Evolutionary conservation across 1,284 basidiomycete genomes (phyloP), one percentile per base, ranked within the genome.

Genomic region (Bondarzewia mesenterica): DNA sequence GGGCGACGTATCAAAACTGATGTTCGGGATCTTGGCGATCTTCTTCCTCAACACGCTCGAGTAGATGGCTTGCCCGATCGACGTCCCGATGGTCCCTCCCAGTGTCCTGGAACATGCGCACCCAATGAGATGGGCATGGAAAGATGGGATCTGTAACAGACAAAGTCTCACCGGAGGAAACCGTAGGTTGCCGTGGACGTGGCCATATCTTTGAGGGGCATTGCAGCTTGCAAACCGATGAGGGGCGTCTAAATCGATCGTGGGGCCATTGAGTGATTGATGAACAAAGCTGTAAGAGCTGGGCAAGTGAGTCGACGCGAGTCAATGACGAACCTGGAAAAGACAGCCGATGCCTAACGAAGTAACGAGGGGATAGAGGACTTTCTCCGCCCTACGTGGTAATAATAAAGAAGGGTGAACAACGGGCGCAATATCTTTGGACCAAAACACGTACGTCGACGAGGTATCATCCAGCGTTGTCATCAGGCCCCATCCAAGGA

Each of bases 191-290:
- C 69, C 0, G 88, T 88, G 50, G 77, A 80, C 0, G 87, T 88
- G 1, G 86, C 83, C 85, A 89, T 86, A 55, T 89, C 85, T 56
- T 80, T 82, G 21, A 86, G 57, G 0, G 88, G 88, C 85, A 91
- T 89, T 0, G 86, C 82, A 1, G 86, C 85, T 66, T 89, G 87
- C 12, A 89, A 63, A 18, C 72, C 82, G 50, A 89, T 80, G 8
- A 88, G 63, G 0, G 85, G 85, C 6, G 71, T 73, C 78, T 81
- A n/a, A n/a, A n/a, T n/a, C n/a, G n/a, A n/a, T n/a, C n/a, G n/a
- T n/a, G n/a, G n/a, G n/a, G n/a, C n/a, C n/a, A n/a, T n/a, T n/a
- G n/a, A n/a, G n/a, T 6, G 1, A 32, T 32, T 7, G 7, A 1
- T 22, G 5, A 40, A 54, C 43, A 42, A 18, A 41, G 41, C 45